These are phyloP conservation scores for Croton laevigatus DNA, from an alignment of 441 rosid genomes.

Conservation along the genomic window DNA sequence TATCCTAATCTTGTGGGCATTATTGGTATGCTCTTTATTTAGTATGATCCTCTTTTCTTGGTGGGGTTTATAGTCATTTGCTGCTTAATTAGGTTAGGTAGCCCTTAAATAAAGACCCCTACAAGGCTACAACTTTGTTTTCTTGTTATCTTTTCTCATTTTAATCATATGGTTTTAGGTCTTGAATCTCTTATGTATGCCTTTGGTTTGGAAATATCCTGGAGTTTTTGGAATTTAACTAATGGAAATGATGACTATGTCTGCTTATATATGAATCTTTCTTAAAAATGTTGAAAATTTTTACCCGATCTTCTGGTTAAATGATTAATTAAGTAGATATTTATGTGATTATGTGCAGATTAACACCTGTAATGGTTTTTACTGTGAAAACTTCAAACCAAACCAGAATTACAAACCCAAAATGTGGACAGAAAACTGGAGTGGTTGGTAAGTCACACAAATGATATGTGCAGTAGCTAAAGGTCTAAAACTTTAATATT, in stretches of 20 bases:
- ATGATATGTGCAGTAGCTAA: background rate
- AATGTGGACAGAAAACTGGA: constrained; percentile 99
- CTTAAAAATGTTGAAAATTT: background rate
- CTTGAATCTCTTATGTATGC: constrained; percentile 9
- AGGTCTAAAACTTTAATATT: background rate
- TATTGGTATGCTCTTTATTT: constrained; percentile 10
- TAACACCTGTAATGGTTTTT: constrained; percentile 88
- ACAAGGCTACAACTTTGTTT: constrained; percentile 2
- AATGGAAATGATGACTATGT: constrained; percentile 6
- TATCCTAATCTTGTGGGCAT: constrained; percentile 8
- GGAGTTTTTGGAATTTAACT: background rate
- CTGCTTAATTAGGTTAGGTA: constrained; percentile 10
- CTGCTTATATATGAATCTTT: constrained; percentile 12
- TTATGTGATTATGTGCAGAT: constrained; percentile 45
- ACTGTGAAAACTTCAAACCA: constrained; percentile 86
- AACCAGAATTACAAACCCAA: constrained; percentile 88
- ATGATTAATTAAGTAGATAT: background rate
- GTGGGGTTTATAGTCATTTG: constrained; percentile 19
- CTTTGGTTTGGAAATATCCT: constrained; percentile 6
- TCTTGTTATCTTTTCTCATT: background rate
- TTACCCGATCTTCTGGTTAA: background rate
- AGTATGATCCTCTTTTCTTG: constrained; percentile 9
- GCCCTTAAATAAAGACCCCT: constrained; percentile 3
- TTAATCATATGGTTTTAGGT: constrained; percentile 12
- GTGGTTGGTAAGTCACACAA: constrained; percentile 71